Conservation (phyloP, 23 red algal genomes). For the Cyanidium caldarium region DNA sequence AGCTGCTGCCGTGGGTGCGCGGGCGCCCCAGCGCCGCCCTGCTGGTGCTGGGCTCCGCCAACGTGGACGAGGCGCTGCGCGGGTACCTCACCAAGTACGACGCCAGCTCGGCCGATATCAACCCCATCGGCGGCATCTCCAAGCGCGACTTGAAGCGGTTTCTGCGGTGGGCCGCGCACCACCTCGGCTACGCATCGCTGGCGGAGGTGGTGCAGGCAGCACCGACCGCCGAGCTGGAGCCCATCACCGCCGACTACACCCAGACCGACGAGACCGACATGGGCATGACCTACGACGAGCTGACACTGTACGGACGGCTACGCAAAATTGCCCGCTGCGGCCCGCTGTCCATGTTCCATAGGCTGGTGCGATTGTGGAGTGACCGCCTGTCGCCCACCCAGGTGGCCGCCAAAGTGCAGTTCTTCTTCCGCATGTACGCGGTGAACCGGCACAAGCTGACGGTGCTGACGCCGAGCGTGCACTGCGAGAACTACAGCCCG, state of each 20-base stretch:
- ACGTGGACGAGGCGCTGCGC: constrained; percentile 90
- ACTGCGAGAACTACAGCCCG: constrained; percentile 89
- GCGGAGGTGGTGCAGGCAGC: constrained; percentile 53
- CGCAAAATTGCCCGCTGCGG: constrained; percentile 70
- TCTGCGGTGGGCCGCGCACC: constrained; percentile 43
- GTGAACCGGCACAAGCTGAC: constrained; percentile 98
- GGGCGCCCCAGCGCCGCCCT: constrained; percentile 25
- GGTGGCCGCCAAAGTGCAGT: constrained; percentile 72
- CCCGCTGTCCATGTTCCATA: constrained; percentile 60
- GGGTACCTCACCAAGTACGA: constrained; percentile 99
- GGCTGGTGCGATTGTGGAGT: constrained; percentile 17
- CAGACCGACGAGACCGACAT: constrained; percentile 99
- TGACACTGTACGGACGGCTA: constrained; percentile 67
- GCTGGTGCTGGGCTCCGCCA: constrained; percentile 85
- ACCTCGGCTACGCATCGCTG: constrained; percentile 50
- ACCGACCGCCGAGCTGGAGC: constrained; percentile 94
- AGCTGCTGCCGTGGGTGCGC: constrained; percentile 59
- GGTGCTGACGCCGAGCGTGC: constrained; percentile 69
- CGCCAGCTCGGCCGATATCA: constrained; percentile 83
- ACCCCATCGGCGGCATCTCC: constrained; percentile 90
- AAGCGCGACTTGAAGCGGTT: constrained; percentile 71
- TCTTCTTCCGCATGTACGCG: constrained; percentile 90
- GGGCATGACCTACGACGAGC: constrained; percentile 96
- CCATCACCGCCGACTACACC: constrained; percentile 31
- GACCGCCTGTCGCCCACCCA: constrained; percentile 10